Percentiles rank a stretch among this genome's conserved stretches.
These are phyloP conservation scores for Haematococcus lacustris DNA, from an alignment of 139 green algal species.

Conservation along the genomic window DNA sequence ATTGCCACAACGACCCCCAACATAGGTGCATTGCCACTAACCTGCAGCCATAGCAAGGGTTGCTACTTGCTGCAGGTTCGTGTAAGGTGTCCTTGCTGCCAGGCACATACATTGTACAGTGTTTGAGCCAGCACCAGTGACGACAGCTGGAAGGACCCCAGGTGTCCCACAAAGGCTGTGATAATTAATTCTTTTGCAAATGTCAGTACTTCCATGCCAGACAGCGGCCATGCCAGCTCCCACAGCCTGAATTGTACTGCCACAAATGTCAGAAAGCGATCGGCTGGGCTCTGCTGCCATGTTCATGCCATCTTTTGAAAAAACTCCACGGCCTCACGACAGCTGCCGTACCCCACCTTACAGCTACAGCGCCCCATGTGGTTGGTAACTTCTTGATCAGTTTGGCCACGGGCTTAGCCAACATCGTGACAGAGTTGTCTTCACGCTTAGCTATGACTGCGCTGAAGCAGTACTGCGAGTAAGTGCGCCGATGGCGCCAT, in stretches of 20 bases:
- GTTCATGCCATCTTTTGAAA: too few relatives aligned
- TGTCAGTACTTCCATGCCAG: slow-evolving; percentile 52
- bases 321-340: too few relatives aligned
- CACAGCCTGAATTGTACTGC: slow-evolving; percentile 26
- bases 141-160: slow-evolving; percentile 39
- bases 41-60: slow-evolving; percentile 4
- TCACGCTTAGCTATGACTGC: too few relatives aligned
- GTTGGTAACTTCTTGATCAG: too few relatives aligned
- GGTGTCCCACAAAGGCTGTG: slow-evolving; percentile 42
- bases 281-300: too few relatives aligned
- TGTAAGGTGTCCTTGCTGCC: neutral
- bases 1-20: slow-evolving; percentile 49
- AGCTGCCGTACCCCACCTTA: too few relatives aligned
- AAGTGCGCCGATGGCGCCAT: too few relatives aligned
- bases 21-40: slow-evolving; percentile 44
- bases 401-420: too few relatives aligned
- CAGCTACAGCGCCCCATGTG: too few relatives aligned
- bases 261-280: neutral
- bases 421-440: too few relatives aligned
- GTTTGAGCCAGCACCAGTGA: slow-evolving; percentile 50
- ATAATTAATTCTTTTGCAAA: slow-evolving; percentile 62
- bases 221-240: slow-evolving; percentile 45
- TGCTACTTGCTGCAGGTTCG: neutral
- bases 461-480: too few relatives aligned
- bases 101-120: slow-evolving; percentile 57